These are phyloP conservation scores for Globisporangium emineosum DNA, from an alignment of 352 stramenopile species.

Conservation along the genomic window DNA sequence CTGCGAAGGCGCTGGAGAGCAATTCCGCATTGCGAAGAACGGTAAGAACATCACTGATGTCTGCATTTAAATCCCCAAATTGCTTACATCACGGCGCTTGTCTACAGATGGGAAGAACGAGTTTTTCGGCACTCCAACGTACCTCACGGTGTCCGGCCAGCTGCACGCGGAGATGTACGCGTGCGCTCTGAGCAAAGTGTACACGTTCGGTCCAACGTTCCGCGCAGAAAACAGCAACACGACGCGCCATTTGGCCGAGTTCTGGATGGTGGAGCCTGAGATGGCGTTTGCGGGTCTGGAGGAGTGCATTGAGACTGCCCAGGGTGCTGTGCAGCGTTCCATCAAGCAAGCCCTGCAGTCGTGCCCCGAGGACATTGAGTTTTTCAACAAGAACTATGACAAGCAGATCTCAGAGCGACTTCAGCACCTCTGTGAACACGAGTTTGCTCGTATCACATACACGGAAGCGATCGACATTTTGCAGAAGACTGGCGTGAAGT, in stretches of 20 bases:
- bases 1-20: constrained; percentile 97
- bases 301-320: constrained; percentile 93
- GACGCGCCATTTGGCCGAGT: constrained; percentile 95
- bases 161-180: constrained; percentile 97
- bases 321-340: constrained; percentile 90
- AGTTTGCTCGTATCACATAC: constrained; percentile 95
- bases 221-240: constrained; percentile 99
- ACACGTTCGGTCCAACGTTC: constrained; percentile 99
- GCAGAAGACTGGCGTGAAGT: constrained; percentile 76
- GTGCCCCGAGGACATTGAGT: constrained; percentile 90
- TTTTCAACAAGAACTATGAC: constrained; percentile 93
- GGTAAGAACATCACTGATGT: constrained; percentile 42
- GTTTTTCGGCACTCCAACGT: constrained; percentile 94
- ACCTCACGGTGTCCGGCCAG: constrained; percentile 90
- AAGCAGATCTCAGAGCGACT: constrained; percentile 82
- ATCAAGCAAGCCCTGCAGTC: constrained; percentile 78
- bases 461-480: constrained; percentile 93
- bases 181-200: constrained; percentile 96
- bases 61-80: no score
- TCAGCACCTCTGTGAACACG: constrained; percentile 66
- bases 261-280: constrained; percentile 98
- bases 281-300: constrained; percentile 79
- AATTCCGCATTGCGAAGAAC: constrained; percentile 92
- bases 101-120: constrained; percentile 82
- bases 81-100: no score